Base-by-base conservation (phyloP, 352 stramenopile genomes). In the Globisporangium cystogenes region DNA sequence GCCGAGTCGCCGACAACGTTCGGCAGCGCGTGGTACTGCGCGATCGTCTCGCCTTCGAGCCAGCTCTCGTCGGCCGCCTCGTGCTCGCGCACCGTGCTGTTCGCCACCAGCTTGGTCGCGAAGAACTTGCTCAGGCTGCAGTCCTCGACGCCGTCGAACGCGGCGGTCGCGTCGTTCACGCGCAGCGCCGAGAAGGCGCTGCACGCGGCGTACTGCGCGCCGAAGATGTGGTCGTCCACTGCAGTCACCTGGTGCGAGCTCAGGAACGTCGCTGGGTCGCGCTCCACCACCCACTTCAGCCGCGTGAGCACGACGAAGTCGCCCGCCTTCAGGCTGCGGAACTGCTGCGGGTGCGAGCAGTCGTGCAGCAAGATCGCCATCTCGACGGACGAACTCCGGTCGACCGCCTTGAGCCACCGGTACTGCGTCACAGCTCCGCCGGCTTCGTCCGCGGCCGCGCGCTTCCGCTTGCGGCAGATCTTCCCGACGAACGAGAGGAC, bases 321-420 rank as follows among this genome's bases (percentile, higher is more conserved):
- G 7, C 79, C 76, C 15, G 76, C 76, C 51, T 76, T 60, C 26
- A 87, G 63, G 0, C 56, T 63, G 6, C 62, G 53, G 57, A 90
- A 87, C 4, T 69, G 37, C 11, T 54, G 52, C 4, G 76, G 70
- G 31, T 84, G 68, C 1, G 76, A 84, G 45, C 62, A 74, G 16
- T 75, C 65, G 12, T 53, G 47, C 1, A 90, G 18, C 10, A 57
- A 64, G 29, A 87, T 59, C 18, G 82, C 60, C 15, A 87, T 55
- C 51, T 90, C 76, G 26, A 55, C 53, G 1, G 59, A 64, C 20
- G 70, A 80, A 43, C 59, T 79, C 24, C 45, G 41, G 37, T 90
- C 76, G n/a, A 90, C 82, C 40, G 70, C 57, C 50, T 87, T 87
- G 20, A 90, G 47, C 76, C 72, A 87, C 16, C 79, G 70, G 33